Conservation (phyloP, 1,284 basidiomycete species). For the Omphalotus olearius region DNA sequence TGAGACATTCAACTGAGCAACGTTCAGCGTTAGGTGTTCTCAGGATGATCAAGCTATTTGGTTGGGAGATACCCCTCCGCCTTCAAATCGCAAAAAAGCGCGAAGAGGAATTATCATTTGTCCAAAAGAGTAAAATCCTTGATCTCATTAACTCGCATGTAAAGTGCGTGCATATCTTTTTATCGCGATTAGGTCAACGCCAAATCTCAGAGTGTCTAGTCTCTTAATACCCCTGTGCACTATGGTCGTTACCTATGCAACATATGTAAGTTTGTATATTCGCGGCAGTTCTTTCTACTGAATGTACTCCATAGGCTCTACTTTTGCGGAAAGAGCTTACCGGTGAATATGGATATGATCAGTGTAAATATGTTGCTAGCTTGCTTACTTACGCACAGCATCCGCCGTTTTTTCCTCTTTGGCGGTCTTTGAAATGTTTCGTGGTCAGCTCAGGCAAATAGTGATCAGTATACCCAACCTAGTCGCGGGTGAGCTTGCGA, state of each 20-base stretch:
- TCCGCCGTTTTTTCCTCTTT: conserved; percentile 36
- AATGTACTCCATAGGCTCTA: conserved; percentile 15
- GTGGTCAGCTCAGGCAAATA: conserved; percentile 16
- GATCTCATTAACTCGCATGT: conserved; percentile 35
- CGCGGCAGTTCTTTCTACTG: conserved; percentile 6
- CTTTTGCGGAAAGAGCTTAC: conserved; percentile 32
- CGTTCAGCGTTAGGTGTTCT: conserved; percentile 37
- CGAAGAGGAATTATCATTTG: conserved; percentile 47
- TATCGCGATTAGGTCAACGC: background rate
- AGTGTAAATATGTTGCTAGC: background rate
- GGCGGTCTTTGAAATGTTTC: conserved; percentile 39
- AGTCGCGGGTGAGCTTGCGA: conserved; percentile 21
- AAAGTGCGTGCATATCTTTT: conserved; percentile 32
- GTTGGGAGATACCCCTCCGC: conserved; percentile 56
- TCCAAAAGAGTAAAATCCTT: conserved; percentile 38
- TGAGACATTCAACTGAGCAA: conserved; percentile 49
- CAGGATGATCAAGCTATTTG: conserved; percentile 68
- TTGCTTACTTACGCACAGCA: conserved; percentile 15
- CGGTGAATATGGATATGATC: background rate
- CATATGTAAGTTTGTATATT: conserved; percentile 35
- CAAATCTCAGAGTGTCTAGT: conserved; percentile 27
- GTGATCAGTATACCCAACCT: background rate
- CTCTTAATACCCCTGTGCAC: conserved; percentile 58
- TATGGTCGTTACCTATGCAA: conserved; percentile 66
- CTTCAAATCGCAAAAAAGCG: conserved; percentile 43